phyloP scores from a whole-genome alignment of 768 basidiomycete species.

The Mycena filopes region DNA sequence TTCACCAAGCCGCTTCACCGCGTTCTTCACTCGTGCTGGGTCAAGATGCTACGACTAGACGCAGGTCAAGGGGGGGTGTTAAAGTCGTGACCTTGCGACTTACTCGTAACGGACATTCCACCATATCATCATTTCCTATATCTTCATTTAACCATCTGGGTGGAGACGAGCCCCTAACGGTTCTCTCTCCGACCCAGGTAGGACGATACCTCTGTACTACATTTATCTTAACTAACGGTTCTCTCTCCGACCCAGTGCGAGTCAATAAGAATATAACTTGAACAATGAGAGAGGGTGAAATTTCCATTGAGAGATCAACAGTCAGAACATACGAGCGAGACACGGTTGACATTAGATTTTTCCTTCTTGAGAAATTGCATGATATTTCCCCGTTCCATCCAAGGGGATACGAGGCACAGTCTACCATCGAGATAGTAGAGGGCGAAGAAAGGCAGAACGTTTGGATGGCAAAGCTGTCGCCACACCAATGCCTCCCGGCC shows the following conservation, averaged over 20 bases:
- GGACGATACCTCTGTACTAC: too few relatives aligned
- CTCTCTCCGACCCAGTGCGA: too few relatives aligned
- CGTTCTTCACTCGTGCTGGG: conserved; percentile 11
- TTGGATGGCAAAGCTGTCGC: conserved; percentile 36
- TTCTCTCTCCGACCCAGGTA: too few relatives aligned
- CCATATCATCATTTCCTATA: too few relatives aligned
- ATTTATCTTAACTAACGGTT: too few relatives aligned
- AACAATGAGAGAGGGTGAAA: too few relatives aligned
- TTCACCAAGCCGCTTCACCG: conserved; percentile 41
- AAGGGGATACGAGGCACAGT: conserved; percentile 40
- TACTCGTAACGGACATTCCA: too few relatives aligned
- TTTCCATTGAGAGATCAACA: neutral
- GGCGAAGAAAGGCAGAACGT: conserved; percentile 38
- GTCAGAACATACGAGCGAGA: conserved; percentile 13
- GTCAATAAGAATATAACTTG: too few relatives aligned
- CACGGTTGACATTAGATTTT: neutral
- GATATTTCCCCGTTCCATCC: conserved; percentile 43
- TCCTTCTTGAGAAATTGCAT: conserved; percentile 17
- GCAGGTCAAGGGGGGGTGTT: conserved; percentile 31
- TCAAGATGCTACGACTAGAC: conserved; percentile 23
- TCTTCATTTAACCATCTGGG: too few relatives aligned
- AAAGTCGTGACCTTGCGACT: too few relatives aligned
- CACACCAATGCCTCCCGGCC: conserved; percentile 35
- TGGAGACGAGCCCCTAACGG: too few relatives aligned
- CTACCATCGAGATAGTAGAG: conserved; percentile 30